Evolutionary conservation across 495 filamentous ascomycete genomes (phyloP).

Genomic region (Lasiosphaeriaceae sp.): DNA sequence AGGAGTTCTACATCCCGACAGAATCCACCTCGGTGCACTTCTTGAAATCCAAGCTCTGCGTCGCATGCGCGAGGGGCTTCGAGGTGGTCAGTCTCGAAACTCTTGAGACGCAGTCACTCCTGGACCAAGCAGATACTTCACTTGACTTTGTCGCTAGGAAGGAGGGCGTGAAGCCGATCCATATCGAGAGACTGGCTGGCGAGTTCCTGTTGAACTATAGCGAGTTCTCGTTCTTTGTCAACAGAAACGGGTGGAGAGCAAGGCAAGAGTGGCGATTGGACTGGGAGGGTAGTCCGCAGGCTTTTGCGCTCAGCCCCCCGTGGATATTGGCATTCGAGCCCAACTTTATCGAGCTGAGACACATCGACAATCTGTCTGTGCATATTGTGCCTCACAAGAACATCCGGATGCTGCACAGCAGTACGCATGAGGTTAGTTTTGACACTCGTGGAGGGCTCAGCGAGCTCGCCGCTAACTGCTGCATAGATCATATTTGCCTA

Average conservation of each 20-base stretch:
- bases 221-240: conserved; percentile 98
- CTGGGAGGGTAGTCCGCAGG: conserved; percentile 90
- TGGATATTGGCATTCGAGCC: conserved; percentile 98
- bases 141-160: conserved; percentile 93
- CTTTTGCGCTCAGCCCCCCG: conserved; percentile 89
- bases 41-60: conserved; percentile 92
- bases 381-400: conserved; percentile 94
- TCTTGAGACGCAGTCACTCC: conserved; percentile 90
- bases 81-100: conserved; percentile 97
- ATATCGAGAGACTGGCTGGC: conserved; percentile 92
- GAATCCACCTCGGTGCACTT: conserved; percentile 97
- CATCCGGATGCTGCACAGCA: conserved; percentile 94
- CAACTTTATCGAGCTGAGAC: conserved; percentile 95
- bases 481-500: conserved; percentile 88
- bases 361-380: conserved; percentile 88
- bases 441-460: neutral
- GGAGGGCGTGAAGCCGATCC: conserved; percentile 92
- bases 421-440: conserved; percentile 81
- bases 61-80: conserved; percentile 91
- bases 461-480: neutral
- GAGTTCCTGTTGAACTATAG: conserved; percentile 98
- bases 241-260: conserved; percentile 95
- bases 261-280: conserved; percentile 94
- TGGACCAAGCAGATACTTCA: conserved; percentile 97
- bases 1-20: conserved; percentile 98